These are phyloP conservation scores for Diaporthe sp. DNA, from an alignment of 2,329 filamentous ascomycete species.

Conservation along the genomic window DNA sequence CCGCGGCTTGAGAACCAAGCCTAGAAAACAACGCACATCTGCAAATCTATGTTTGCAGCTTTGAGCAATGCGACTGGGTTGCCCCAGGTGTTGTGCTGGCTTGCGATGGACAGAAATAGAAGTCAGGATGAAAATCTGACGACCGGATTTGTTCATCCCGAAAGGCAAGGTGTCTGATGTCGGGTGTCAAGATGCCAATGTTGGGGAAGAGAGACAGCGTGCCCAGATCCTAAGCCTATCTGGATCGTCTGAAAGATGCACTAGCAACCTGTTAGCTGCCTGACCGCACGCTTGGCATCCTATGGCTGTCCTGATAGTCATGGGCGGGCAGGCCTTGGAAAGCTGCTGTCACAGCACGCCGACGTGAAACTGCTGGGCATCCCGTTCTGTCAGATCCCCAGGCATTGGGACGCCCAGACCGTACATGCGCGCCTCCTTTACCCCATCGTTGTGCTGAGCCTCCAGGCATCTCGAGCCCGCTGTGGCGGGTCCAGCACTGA, in stretches of 20 bases:
- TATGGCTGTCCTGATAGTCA: slow-evolving; percentile 2
- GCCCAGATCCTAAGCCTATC: slow-evolving; percentile 5
- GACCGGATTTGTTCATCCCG: slow-evolving; percentile 22
- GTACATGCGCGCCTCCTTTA: not conserved
- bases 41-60: slow-evolving; percentile 11
- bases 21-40: not conserved
- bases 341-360: slow-evolving; percentile 16
- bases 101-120: slow-evolving; percentile 9
- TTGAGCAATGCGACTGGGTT: not conserved
- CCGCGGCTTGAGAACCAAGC: not conserved
- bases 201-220: not conserved
- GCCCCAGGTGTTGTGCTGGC: not conserved
- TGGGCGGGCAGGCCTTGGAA: not conserved
- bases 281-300: not conserved
- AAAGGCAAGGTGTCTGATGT: slow-evolving; percentile 11
- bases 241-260: slow-evolving; percentile 9
- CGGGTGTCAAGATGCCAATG: slow-evolving; percentile 9
- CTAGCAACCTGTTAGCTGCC: slow-evolving; percentile 9
- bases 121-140: slow-evolving; percentile 19
- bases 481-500: slow-evolving; percentile 11
- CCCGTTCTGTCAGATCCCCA: slow-evolving; percentile 18
- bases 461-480: not conserved
- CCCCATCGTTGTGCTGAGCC: not conserved
- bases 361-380: slow-evolving; percentile 24
- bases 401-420: slow-evolving; percentile 10